These are phyloP conservation scores for Eucalyptus guilfoylei DNA, from an alignment of 345 rosid genomes.

Conservation along the genomic window DNA sequence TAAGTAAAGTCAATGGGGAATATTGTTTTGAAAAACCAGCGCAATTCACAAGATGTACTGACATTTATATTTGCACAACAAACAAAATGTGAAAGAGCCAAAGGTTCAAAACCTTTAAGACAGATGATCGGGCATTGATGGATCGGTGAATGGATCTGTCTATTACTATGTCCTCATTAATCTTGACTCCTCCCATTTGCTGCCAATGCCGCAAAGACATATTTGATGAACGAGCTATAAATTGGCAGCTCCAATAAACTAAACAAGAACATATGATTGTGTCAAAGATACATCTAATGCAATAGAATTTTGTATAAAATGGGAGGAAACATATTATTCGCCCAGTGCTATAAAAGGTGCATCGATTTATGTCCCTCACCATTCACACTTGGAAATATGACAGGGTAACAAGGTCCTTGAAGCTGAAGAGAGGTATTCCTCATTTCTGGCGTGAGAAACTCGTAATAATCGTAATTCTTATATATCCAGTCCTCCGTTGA, in stretches of 20 bases:
- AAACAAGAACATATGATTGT: not conserved
- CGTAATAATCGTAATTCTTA: slow-evolving; percentile 83
- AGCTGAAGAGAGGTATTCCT: slow-evolving; percentile 86
- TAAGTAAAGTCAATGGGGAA: not conserved
- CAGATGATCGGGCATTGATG: slow-evolving; percentile 78
- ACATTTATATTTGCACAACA: not conserved
- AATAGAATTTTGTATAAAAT: not conserved
- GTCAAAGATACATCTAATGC: not conserved
- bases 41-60: not conserved
- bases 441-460: slow-evolving; percentile 90
- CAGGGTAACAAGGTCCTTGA: slow-evolving; percentile 98
- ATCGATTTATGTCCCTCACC: slow-evolving; percentile 21
- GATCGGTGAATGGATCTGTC: slow-evolving; percentile 75
- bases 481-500: slow-evolving; percentile 77
- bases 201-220: slow-evolving; percentile 80
- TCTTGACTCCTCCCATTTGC: slow-evolving; percentile 86
- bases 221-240: slow-evolving; percentile 79
- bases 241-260: slow-evolving; percentile 98
- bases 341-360: not conserved
- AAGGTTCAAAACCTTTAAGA: slow-evolving; percentile 54
- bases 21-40: not conserved
- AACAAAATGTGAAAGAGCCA: not conserved
- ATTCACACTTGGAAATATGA: slow-evolving; percentile 83
- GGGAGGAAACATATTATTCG: not conserved
- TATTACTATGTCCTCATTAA: slow-evolving; percentile 69